A percentile compares a stretch with the other conserved stretches of the same genome.
These are phyloP conservation scores for Heritiera fomes DNA, from an alignment of 345 rosid genomes.

Conservation along the genomic window DNA sequence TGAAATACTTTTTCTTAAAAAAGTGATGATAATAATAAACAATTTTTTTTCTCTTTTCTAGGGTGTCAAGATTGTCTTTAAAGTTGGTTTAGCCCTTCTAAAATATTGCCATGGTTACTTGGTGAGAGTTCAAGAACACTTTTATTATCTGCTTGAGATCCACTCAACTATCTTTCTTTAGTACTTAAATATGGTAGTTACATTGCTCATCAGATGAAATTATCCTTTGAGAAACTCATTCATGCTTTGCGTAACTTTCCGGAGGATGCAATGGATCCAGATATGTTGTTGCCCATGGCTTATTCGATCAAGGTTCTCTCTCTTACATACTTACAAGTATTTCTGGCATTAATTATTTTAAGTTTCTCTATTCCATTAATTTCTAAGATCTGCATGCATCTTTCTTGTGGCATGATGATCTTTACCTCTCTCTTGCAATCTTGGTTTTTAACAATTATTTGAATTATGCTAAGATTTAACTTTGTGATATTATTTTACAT, in stretches of 20 bases:
- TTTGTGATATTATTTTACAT: background rate
- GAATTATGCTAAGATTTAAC: too few species aligned
- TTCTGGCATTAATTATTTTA: background rate
- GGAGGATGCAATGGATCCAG: slow-evolving; percentile 92
- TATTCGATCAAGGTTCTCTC: slow-evolving; percentile 77
- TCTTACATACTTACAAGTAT: background rate
- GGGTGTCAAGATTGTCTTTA: slow-evolving; percentile 96
- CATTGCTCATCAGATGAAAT: slow-evolving; percentile 46
- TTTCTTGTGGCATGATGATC: background rate
- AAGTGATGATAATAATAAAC: too few species aligned
- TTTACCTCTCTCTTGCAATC: background rate
- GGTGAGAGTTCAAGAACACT: slow-evolving; percentile 40
- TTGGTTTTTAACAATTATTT: background rate
- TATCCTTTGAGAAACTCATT: slow-evolving; percentile 93
- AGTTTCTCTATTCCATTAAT: background rate
- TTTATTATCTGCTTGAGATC: slow-evolving; percentile 6
- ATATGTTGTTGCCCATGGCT: slow-evolving; percentile 83
- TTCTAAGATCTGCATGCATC: background rate
- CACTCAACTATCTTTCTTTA: background rate
- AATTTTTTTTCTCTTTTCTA: slow-evolving; percentile 25
- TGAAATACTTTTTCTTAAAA: background rate
- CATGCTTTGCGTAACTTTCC: slow-evolving; percentile 90
- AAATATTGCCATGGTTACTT: slow-evolving; percentile 90
- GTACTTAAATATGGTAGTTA: slow-evolving; percentile 3
- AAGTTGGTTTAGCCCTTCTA: slow-evolving; percentile 89